A percentile compares a stretch with the other conserved stretches of the same genome.
These are phyloP conservation scores for Cordyceps fumosorosea DNA, from an alignment of 2,329 filamentous ascomycete species.

Conservation along the genomic window DNA sequence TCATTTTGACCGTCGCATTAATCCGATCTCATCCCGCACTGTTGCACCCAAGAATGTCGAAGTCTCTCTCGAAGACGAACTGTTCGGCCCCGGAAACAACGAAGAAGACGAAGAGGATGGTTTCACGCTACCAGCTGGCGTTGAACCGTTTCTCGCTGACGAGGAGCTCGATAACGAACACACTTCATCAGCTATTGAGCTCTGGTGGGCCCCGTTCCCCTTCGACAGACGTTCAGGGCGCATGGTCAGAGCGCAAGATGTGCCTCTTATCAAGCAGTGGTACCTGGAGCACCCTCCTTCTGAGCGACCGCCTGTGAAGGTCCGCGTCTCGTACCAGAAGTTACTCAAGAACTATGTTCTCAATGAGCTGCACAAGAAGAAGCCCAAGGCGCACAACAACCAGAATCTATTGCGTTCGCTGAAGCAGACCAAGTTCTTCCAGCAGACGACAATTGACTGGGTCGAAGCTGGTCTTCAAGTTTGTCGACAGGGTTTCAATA, in stretches of 20 bases:
- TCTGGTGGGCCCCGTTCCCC: constrained; percentile 98
- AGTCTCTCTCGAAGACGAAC: constrained; percentile 83
- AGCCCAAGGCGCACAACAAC: constrained; percentile 90
- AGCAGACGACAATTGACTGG: constrained; percentile 99
- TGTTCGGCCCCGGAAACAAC: constrained; percentile 77
- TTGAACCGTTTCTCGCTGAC: constrained; percentile 84
- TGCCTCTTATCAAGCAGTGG: constrained; percentile 95
- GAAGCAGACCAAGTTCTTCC: constrained; percentile 98
- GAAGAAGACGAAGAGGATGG: constrained; percentile 70
- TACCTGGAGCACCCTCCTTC: constrained; percentile 93
- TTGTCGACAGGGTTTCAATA: constrained; percentile 97
- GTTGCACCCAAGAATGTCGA: constrained; percentile 93
- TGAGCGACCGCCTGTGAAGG: constrained; percentile 83
- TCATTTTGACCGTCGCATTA: constrained; percentile 96
- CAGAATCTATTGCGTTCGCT: constrained; percentile 84
- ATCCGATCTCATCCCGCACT: constrained; percentile 91
- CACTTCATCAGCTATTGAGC: constrained; percentile 80
- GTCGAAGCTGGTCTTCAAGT: constrained; percentile 98
- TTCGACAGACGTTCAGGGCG: constrained; percentile 90
- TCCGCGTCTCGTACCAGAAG: constrained; percentile 97
- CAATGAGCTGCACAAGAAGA: constrained; percentile 94
- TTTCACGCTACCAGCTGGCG: constrained; percentile 72
- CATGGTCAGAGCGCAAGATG: constrained; percentile 96
- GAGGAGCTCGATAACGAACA: constrained; percentile 85
- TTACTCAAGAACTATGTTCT: constrained; percentile 91